phyloP scores from a whole-genome alignment of 106 monocot species.

The Narthecium ossifragum region DNA sequence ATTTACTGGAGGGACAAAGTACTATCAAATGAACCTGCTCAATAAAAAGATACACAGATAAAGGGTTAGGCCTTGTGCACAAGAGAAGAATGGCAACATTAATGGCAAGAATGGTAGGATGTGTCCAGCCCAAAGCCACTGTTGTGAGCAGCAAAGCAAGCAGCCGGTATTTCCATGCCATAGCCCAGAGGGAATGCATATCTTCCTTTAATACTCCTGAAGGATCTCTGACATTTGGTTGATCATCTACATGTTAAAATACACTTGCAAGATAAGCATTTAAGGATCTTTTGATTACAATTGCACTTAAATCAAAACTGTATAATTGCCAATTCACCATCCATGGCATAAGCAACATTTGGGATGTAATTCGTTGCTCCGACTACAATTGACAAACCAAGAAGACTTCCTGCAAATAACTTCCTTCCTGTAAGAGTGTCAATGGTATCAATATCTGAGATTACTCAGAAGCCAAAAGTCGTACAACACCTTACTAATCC shows the following conservation, averaged over 20 bases:
- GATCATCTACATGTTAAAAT: conserved; percentile 13
- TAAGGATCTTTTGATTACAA: neutral
- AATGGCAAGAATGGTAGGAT: conserved; percentile 58
- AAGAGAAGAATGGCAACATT: conserved; percentile 62
- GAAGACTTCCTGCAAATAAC: conserved; percentile 24
- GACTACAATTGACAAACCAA: conserved; percentile 30
- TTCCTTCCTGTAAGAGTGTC: conserved; percentile 32
- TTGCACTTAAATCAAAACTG: neutral
- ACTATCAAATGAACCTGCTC: conserved; percentile 49
- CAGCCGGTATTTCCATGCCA: conserved; percentile 62
- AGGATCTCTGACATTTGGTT: conserved; percentile 21
- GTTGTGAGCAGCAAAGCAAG: conserved; percentile 48
- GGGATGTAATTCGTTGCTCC: conserved; percentile 13
- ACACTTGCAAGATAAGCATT: neutral
- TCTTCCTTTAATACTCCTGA: conserved; percentile 50
- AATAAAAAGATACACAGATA: conserved; percentile 71
- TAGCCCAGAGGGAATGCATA: conserved; percentile 40
- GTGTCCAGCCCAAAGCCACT: conserved; percentile 51
- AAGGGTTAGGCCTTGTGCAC: conserved; percentile 69
- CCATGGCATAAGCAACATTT: conserved; percentile 36
- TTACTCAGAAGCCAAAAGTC: neutral
- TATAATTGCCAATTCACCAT: conserved; percentile 28
- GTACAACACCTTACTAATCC: no score
- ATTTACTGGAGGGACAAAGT: neutral
- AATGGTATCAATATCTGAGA: neutral